These are phyloP conservation scores for Candida stauntonica DNA, from an alignment of 805 yeast genomes.

Conservation along the genomic window DNA sequence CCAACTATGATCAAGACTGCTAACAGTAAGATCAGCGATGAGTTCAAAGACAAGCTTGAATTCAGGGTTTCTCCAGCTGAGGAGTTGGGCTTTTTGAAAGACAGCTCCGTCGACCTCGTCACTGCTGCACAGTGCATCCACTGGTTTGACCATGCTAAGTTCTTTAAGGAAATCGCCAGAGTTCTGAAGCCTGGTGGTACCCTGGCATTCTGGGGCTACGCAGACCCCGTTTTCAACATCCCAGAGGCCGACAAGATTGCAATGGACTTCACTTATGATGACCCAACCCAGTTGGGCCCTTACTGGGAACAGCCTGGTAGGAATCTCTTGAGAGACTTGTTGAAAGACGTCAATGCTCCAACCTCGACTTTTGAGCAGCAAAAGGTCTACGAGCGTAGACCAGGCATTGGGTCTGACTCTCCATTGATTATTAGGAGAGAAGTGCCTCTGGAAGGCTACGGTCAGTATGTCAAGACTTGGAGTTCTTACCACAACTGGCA, in stretches of 20 bases:
- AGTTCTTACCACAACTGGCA: conserved; percentile 63
- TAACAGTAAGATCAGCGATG: conserved; percentile 19
- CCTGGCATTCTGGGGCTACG: conserved; percentile 74
- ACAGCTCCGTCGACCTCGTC: conserved; percentile 52
- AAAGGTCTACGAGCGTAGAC: conserved; percentile 24
- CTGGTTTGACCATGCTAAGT: conserved; percentile 63
- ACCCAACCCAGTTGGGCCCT: conserved; percentile 49
- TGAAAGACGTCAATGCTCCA: conserved; percentile 42
- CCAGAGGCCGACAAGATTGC: conserved; percentile 54
- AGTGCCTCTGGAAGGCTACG: conserved; percentile 42
- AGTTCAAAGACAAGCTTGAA: conserved; percentile 13
- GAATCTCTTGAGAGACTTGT: conserved; percentile 40
- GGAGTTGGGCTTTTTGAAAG: conserved; percentile 27
- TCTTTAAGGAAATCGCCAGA: conserved; percentile 45
- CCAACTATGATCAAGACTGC: conserved; percentile 51
- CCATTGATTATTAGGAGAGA: conserved; percentile 33
- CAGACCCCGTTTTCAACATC: conserved; percentile 58
- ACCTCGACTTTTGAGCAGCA: conserved; percentile 37
- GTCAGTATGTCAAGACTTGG: conserved; percentile 60
- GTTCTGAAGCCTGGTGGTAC: conserved; percentile 61
- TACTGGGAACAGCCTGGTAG: conserved; percentile 91
- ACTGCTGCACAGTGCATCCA: conserved; percentile 86
- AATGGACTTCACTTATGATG: conserved; percentile 46
- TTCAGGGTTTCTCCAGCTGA: conserved; percentile 25
- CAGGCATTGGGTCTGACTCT: conserved; percentile 6